phyloP scores from a whole-genome alignment of 768 basidiomycete genomes.

The Suillus occidentalis region DNA sequence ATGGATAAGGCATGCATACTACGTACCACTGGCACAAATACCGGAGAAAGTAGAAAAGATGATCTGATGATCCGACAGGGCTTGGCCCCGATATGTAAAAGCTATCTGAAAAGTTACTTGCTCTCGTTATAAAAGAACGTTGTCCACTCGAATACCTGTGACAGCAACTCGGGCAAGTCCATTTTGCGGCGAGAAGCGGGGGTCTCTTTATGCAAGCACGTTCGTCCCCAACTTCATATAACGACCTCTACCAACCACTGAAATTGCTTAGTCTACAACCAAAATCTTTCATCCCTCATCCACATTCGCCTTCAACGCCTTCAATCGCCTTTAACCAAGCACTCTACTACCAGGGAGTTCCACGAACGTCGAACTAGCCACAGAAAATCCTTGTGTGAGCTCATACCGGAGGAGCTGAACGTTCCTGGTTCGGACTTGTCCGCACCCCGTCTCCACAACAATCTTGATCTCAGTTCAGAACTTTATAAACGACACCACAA shows the following conservation, averaged over 20 bases:
- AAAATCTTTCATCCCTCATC: not conserved
- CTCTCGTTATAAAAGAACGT: slow-evolving; percentile 31
- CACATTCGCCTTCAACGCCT: slow-evolving; percentile 12
- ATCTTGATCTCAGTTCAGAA: slow-evolving; percentile 38
- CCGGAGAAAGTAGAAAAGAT: slow-evolving; percentile 14
- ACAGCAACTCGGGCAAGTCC: not conserved
- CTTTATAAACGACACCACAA: slow-evolving; percentile 66
- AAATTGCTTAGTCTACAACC: slow-evolving; percentile 6
- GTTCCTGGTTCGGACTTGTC: slow-evolving; percentile 33
- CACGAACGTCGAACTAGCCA: slow-evolving; percentile 13
- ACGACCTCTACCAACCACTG: slow-evolving; percentile 17
- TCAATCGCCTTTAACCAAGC: slow-evolving; percentile 26
- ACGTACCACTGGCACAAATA: not conserved
- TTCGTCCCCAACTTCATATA: slow-evolving; percentile 29
- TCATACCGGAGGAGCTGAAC: slow-evolving; percentile 31
- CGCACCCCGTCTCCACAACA: slow-evolving; percentile 28
- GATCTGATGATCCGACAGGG: slow-evolving; percentile 10
- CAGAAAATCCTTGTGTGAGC: slow-evolving; percentile 29
- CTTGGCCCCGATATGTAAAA: slow-evolving; percentile 31
- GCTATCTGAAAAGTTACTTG: slow-evolving; percentile 19
- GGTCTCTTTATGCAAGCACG: slow-evolving; percentile 34
- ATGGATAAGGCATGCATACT: not conserved
- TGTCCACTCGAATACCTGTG: slow-evolving; percentile 10
- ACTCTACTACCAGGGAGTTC: slow-evolving; percentile 8
- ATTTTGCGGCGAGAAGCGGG: slow-evolving; percentile 10